Percentiles rank a stretch among this genome's conserved stretches.
Evolutionary conservation across 345 rosid species (phyloP).

Genomic region (Viola odorata): DNA sequence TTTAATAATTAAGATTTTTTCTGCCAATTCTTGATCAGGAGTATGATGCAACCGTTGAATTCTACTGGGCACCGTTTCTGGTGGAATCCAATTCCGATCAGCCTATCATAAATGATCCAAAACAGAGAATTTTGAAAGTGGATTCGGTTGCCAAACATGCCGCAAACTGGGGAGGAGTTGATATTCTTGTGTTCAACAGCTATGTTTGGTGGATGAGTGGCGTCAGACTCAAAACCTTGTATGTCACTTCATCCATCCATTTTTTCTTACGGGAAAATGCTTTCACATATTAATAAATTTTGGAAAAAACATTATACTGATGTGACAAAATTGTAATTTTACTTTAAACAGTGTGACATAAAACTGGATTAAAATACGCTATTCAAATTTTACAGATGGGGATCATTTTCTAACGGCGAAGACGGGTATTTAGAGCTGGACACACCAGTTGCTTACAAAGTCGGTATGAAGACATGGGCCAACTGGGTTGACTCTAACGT

Average conservation of each 20-base stretch:
- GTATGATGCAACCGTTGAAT: constrained; percentile 25
- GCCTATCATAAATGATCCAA: constrained; percentile 19
- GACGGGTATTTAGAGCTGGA: constrained; percentile 33
- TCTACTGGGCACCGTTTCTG: constrained; percentile 27
- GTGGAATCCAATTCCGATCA: constrained; percentile 26
- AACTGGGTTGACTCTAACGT: constrained; percentile 37
- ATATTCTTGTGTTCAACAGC: constrained; percentile 25
- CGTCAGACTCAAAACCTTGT: constrained; percentile 18
- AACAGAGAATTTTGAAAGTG: constrained; percentile 26
- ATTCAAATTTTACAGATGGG: constrained; percentile 30
- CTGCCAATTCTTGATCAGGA: constrained; percentile 12
- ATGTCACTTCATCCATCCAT: constrained; percentile 2
- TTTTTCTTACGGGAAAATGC: too few species aligned
- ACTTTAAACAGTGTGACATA: background rate
- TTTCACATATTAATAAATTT: too few species aligned
- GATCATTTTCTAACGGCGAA: constrained; percentile 30
- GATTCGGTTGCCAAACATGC: constrained; percentile 23
- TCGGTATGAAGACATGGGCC: constrained; percentile 42
- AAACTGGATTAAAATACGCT: background rate
- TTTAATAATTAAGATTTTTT: background rate
- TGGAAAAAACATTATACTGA: background rate
- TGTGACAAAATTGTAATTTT: background rate
- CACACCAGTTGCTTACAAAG: constrained; percentile 31
- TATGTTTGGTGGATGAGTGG: constrained; percentile 37
- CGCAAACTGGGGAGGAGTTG: constrained; percentile 23